Base-by-base conservation (phyloP, 129 eudicot genomes). In the Flaveria bidentis region DNA sequence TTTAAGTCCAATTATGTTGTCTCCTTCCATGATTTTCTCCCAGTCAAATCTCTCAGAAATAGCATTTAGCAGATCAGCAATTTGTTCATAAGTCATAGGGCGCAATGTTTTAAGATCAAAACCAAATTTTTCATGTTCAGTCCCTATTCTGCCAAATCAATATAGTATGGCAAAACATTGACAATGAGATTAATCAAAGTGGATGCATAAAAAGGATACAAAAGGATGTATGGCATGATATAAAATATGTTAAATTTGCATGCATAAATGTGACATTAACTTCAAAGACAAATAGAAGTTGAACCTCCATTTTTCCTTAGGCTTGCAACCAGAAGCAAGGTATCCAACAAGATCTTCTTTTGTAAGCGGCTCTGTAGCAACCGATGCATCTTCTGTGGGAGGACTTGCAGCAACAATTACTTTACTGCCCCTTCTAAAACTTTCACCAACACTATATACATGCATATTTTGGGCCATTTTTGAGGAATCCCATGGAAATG, bases 71-170 rank as follows among this genome's bases (percentile, higher is more conserved):
- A 95, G 83, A 82, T 91, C 86, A 9, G 97, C 87, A 76, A 95
- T 95, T 80, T 95, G 99, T 58, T 85, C 94, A 77, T 95, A 91
- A 42, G 86, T 87, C 94, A 95, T 87, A 47, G 99, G 99, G 17
- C 82, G 85, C 80, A 95, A 79, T 0, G 99, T 91, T 23, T 73
- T 90, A 73, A 86, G 80, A 77, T 91, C 96, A 79, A 95, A 95
- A 47, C 99, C 99, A 33, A 95, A 95, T 81, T 95, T 95, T 62
- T 95, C 99, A 77, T 95, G 99, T 81, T 95, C 99, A 76, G 99
- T 95, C 36, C 99, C 99, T 86, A 95, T 91, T 77, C 99, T 95
- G 96, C 42, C 77, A 80, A 70, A 82, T 52, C 67, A 84, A 78
- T 10, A 49, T 14, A 50, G 68, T 11, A 72, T 2, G 49, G 22